phyloP scores from a whole-genome alignment of 1,284 basidiomycete genomes.

The Cryptococcus maquisensis region DNA sequence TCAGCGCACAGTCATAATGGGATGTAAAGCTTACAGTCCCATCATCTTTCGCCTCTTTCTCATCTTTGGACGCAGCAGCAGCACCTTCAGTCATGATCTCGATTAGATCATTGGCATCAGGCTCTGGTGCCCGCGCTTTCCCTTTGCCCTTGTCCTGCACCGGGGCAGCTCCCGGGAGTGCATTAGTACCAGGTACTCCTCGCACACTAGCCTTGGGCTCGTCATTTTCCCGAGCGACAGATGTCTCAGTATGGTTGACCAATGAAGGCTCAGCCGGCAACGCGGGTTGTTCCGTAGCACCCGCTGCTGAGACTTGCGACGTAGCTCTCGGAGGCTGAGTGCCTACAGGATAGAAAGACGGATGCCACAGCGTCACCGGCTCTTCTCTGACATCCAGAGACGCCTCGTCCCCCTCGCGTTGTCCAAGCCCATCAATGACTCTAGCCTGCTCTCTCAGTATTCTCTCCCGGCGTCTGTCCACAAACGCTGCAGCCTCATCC shows the following conservation, averaged over 20 bases:
- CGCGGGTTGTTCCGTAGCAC: not conserved
- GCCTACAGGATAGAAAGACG: not conserved
- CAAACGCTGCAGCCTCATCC: conserved; percentile 32
- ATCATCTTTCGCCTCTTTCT: conserved; percentile 3
- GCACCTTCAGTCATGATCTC: not conserved
- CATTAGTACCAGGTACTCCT: too few species aligned
- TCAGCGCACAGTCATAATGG: not conserved
- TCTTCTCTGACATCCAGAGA: not conserved
- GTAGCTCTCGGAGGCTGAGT: conserved; percentile 1
- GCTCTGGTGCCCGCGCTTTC: not conserved
- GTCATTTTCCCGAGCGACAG: too few species aligned
- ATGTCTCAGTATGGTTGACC: too few species aligned
- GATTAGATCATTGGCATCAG: not conserved
- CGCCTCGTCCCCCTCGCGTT: not conserved
- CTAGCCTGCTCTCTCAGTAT: conserved; percentile 25
- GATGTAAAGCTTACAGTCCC: conserved; percentile 3
- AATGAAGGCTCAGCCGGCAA: too few species aligned
- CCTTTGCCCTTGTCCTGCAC: not conserved
- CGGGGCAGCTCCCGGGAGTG: not conserved
- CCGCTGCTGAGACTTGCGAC: not conserved
- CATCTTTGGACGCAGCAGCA: not conserved
- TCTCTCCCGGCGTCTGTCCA: conserved; percentile 23
- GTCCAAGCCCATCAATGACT: conserved; percentile 14
- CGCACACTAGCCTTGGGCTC: too few species aligned
- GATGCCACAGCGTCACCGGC: conserved; percentile 1